A percentile compares a stretch with the other conserved stretches of the same genome.
phyloP scores from a whole-genome alignment of 2,329 filamentous ascomycete genomes.

The Pyrenochaeta sp. region DNA sequence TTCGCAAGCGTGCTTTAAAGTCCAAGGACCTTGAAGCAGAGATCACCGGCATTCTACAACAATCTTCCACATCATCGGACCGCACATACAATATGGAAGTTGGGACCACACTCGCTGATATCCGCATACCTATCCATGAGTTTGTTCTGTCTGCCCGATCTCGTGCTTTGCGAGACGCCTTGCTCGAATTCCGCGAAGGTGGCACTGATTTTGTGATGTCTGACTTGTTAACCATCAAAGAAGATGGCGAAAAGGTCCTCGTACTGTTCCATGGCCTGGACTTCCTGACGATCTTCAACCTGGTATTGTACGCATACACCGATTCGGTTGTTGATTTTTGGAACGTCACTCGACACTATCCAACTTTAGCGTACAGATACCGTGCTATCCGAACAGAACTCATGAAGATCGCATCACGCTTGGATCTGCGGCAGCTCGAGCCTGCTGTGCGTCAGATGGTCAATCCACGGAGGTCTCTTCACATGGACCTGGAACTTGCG shows the following conservation, averaged over 20 bases:
- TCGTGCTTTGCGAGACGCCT: constrained; percentile 65
- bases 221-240: constrained; percentile 68
- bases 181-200: constrained; percentile 66
- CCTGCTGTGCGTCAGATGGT: constrained; percentile 79
- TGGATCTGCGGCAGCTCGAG: constrained; percentile 78
- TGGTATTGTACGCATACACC: constrained; percentile 81
- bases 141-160: constrained; percentile 83
- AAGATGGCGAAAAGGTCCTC: constrained; percentile 61
- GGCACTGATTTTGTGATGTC: constrained; percentile 63
- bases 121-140: constrained; percentile 81
- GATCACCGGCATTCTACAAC: constrained; percentile 57
- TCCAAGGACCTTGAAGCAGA: constrained; percentile 74
- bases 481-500: constrained; percentile 74
- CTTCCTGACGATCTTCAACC: constrained; percentile 78
- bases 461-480: constrained; percentile 68
- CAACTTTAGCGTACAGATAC: constrained; percentile 74
- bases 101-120: constrained; percentile 68
- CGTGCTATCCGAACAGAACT: constrained; percentile 83
- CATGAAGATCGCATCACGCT: constrained; percentile 80
- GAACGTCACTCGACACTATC: constrained; percentile 76
- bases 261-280: constrained; percentile 77
- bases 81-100: constrained; percentile 56
- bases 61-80: constrained; percentile 47
- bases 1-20: constrained; percentile 67
- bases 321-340: constrained; percentile 85